A percentile compares a stretch with the other conserved stretches of the same genome.
Conservation (phyloP, 805 yeast species). For the Sugiyamaella mastotermitis region DNA sequence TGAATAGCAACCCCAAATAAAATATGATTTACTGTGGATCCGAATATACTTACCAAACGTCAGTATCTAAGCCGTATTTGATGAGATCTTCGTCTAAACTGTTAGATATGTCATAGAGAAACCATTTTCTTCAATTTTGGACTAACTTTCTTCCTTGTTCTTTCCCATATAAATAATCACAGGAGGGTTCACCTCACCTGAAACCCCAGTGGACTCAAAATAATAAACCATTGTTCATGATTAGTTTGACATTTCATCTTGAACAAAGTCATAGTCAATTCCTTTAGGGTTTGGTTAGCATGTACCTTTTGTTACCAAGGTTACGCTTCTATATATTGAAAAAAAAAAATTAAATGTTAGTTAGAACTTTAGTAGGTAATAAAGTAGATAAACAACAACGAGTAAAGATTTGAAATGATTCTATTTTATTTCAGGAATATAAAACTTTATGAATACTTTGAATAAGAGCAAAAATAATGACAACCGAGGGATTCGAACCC, state of each 20-base stretch:
- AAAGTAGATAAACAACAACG: too few relatives aligned
- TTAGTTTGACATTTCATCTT: background rate
- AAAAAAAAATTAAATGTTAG: too few relatives aligned
- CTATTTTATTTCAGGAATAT: too few relatives aligned
- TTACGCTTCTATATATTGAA: too few relatives aligned
- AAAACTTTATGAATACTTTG: too few relatives aligned
- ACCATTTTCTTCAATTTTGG: background rate
- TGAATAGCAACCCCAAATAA: too few relatives aligned
- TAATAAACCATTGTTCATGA: slow-evolving; percentile 46
- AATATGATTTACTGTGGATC: too few relatives aligned
- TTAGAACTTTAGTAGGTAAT: too few relatives aligned
- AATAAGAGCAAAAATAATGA: slow-evolving; percentile 41
- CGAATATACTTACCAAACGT: slow-evolving; percentile 46
- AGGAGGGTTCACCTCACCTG: slow-evolving; percentile 30
- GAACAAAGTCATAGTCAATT: too few relatives aligned
- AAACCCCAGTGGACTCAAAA: slow-evolving; percentile 34
- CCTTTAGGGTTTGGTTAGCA: too few relatives aligned
- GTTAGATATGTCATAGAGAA: background rate
- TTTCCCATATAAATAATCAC: slow-evolving; percentile 58
- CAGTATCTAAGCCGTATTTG: slow-evolving; percentile 57
- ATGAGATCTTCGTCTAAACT: slow-evolving; percentile 44
- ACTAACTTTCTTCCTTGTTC: slow-evolving; percentile 59
- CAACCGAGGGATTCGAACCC: slow-evolving; percentile 84
- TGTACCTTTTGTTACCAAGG: too few relatives aligned
- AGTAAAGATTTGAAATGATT: too few relatives aligned